Percentiles rank a stretch among this genome's conserved stretches.
phyloP scores from a whole-genome alignment of 208 protist species.

The Naegleria lovaniensis region DNA sequence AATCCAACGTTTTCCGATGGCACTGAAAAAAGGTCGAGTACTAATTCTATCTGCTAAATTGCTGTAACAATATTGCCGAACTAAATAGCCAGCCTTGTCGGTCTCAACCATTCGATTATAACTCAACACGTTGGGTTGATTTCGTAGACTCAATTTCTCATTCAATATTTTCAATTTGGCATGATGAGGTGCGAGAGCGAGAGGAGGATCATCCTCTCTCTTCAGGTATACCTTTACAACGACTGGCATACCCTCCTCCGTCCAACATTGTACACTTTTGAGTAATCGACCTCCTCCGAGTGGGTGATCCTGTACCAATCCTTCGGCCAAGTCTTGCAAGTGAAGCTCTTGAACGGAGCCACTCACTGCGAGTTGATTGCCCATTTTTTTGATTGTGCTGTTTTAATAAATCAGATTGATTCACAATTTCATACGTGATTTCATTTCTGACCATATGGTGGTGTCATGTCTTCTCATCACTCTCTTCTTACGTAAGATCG shows the following conservation, averaged over 20 bases:
- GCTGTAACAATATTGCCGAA: slow-evolving; percentile 14
- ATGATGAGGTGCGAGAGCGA: background rate
- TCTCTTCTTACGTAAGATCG: no score
- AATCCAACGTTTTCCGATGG: slow-evolving; percentile 19
- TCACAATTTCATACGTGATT: no score
- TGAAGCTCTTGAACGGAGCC: slow-evolving; percentile 23
- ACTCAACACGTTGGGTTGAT: slow-evolving; percentile 16
- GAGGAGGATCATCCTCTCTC: background rate
- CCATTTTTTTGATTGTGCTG: slow-evolving; percentile 11
- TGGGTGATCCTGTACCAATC: background rate
- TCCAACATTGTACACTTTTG: slow-evolving; percentile 27
- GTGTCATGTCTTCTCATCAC: no score
- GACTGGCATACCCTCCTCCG: slow-evolving; percentile 17
- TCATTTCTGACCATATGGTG: no score
- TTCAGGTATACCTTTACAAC: slow-evolving; percentile 28
- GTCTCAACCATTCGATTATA: slow-evolving; percentile 25
- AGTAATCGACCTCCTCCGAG: slow-evolving; percentile 18
- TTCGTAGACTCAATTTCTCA: background rate
- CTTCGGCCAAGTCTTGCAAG: slow-evolving; percentile 18
- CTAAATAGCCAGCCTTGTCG: slow-evolving; percentile 23
- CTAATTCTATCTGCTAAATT: slow-evolving; percentile 20
- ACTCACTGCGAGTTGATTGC: slow-evolving; percentile 4
- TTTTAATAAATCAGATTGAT: no score
- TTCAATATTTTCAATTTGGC: background rate
- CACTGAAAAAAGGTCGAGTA: slow-evolving; percentile 22